Base-by-base conservation (phyloP, 805 yeast species). In the Pichia cephalocereana region DNA sequence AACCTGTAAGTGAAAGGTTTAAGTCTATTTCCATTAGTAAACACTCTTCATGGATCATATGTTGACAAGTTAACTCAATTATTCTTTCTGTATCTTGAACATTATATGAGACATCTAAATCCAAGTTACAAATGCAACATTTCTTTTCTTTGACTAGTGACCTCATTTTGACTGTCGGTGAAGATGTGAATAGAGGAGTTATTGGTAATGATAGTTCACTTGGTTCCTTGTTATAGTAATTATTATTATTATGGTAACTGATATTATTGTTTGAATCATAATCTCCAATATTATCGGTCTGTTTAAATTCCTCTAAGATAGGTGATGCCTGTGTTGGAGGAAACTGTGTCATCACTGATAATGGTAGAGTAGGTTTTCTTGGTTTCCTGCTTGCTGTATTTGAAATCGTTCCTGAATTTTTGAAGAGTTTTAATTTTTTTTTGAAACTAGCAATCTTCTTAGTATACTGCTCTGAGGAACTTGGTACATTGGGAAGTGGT, bases 11-110 rank as follows among this genome's bases (percentile, higher is more conserved):
- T 6, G 50, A 27, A 6, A 47, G 39, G 44, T 51, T 51, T 23
- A 57, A 52, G 40, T 65, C 70, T 57, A 72, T 58, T 23, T 68
- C 68, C 8, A 78, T 58, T 3, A 64, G 49, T 15, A 80, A 66
- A 57, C 88, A 82, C 47, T 79, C 77, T 45, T 77, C 81, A 58
- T 82, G 88, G 38, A 72, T 67, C 41, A 66, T 61, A 57, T 81
- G 85, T 1, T 72, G 75, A 62, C 88, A 82, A 38, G 60, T 61
- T 32, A 81, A 63, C 48, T 71, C 72, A 14, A 80, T 61, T 2
- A 78, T 60, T 41, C 65, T 68, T 48, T 67, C 70, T 9, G 52
- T 46, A 8, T 73, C 82, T 11, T 71, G 66, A 18, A 61, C 61
- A 28, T 75, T 63, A 12, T 61, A 54, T 43, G 72, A 74, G 30